Evolutionary conservation across 225 moss, liverwort and hornwort species (phyloP).

Genomic region (Bryum argenteum): DNA sequence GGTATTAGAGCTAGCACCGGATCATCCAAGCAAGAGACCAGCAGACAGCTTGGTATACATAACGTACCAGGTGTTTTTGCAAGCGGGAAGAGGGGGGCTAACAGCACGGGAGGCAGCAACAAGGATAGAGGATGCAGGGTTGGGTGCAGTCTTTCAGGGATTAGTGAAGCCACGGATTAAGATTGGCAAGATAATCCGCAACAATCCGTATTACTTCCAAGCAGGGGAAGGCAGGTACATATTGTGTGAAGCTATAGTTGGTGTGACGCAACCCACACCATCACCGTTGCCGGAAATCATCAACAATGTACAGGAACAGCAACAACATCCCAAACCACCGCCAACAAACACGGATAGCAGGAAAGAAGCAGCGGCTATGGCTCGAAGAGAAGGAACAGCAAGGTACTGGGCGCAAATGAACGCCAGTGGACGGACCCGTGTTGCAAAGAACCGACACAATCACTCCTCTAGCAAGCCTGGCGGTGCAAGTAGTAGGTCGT

Average conservation of each 20-base stretch:
- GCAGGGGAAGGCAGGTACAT: slow-evolving; percentile 65
- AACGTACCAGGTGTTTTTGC: slow-evolving; percentile 64
- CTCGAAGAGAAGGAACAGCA: slow-evolving; percentile 66
- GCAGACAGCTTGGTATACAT: slow-evolving; percentile 57
- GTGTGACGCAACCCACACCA: slow-evolving; percentile 50
- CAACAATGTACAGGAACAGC: slow-evolving; percentile 36
- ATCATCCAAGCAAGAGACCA: slow-evolving; percentile 64
- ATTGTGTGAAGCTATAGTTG: slow-evolving; percentile 66
- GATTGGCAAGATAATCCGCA: slow-evolving; percentile 68
- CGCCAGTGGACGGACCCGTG: slow-evolving; percentile 50
- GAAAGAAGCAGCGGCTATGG: slow-evolving; percentile 63
- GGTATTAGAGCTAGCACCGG: slow-evolving; percentile 53
- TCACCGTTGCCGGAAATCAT: slow-evolving; percentile 30
- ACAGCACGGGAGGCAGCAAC: slow-evolving; percentile 69
- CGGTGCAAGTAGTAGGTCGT: slow-evolving; percentile 34
- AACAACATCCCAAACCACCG: background rate
- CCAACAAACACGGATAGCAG: slow-evolving; percentile 42
- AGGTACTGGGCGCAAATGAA: slow-evolving; percentile 64
- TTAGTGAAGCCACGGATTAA: slow-evolving; percentile 65
- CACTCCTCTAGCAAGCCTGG: slow-evolving; percentile 25
- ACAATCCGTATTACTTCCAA: slow-evolving; percentile 69
- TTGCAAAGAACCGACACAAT: slow-evolving; percentile 41
- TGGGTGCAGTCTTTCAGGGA: slow-evolving; percentile 53
- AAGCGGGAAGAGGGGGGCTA: slow-evolving; percentile 60
- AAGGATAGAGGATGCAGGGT: slow-evolving; percentile 54